phyloP scores from a whole-genome alignment of 257 asterid species.

The Scutellaria baicalensis region DNA sequence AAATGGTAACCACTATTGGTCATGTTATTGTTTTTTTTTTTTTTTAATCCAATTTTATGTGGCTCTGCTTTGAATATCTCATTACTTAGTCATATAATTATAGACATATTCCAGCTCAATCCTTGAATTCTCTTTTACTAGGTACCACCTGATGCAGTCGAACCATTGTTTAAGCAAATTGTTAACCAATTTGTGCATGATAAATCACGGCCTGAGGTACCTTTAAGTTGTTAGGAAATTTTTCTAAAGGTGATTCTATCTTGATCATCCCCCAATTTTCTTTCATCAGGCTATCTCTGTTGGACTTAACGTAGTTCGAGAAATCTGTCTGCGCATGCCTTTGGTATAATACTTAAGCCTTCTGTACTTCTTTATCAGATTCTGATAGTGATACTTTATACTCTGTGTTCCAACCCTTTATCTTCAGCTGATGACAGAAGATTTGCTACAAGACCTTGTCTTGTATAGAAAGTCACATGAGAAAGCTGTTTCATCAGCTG shows the following conservation, averaged over 20 bases:
- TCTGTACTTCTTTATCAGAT: background rate
- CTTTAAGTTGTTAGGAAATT: background rate
- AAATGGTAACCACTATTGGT: constrained; percentile 53
- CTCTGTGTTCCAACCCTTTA: constrained; percentile 5
- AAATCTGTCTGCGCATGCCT: constrained; percentile 93
- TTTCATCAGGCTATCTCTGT: constrained; percentile 75
- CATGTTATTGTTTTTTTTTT: background rate
- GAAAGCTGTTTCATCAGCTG: constrained; percentile 85
- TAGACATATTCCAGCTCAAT: background rate
- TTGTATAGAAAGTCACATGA: constrained; percentile 76
- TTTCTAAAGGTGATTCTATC: background rate
- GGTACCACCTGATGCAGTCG: constrained; percentile 99
- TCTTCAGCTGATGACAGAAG: constrained; percentile 94
- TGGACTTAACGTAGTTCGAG: constrained; percentile 81
- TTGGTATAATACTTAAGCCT: constrained; percentile 49
- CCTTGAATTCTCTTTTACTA: constrained; percentile 20
- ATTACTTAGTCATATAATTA: constrained; percentile 5
- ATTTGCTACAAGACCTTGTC: constrained; percentile 94
- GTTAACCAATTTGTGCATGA: constrained; percentile 96
- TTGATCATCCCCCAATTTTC: background rate
- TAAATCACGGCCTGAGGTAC: constrained; percentile 88
- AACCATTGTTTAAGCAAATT: constrained; percentile 86
- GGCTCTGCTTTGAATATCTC: background rate
- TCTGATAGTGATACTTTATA: background rate
- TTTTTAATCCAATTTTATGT: background rate